phyloP scores from a whole-genome alignment of 768 basidiomycete genomes.

The Pilatotrama ljubarskyi region DNA sequence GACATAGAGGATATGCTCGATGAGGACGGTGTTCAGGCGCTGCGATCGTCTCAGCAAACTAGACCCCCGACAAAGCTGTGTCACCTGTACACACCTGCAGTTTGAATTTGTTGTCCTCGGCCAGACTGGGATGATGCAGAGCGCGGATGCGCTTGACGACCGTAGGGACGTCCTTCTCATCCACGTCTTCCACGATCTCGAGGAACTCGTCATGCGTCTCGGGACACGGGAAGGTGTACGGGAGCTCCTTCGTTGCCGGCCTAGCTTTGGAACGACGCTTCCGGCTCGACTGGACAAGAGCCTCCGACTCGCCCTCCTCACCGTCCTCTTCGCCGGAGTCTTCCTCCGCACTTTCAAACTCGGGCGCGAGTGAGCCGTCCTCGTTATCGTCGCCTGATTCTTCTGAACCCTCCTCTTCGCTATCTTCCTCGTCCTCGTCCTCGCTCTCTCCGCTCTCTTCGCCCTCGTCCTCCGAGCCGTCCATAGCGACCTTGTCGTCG shows the following conservation, averaged over 20 bases:
- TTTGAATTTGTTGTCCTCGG: constrained; percentile 87
- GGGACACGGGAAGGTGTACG: constrained; percentile 93
- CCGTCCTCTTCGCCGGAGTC: constrained; percentile 42
- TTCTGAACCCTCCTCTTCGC: constrained; percentile 32
- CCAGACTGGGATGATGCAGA: constrained; percentile 90
- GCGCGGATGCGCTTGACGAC: constrained; percentile 91
- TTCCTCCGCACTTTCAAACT: constrained; percentile 37
- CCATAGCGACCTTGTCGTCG: constrained; percentile 36
- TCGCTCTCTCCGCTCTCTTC: constrained; percentile 42
- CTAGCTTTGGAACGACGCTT: constrained; percentile 33
- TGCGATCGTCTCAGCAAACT: constrained; percentile 33
- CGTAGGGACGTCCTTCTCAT: constrained; percentile 70
- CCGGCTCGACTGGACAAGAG: constrained; percentile 39
- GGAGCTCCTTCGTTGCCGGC: constrained; percentile 57
- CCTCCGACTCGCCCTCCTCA: constrained; percentile 42
- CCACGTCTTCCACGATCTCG: constrained; percentile 70
- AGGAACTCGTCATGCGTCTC: constrained; percentile 80
- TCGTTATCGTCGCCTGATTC: constrained; percentile 37
- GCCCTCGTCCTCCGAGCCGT: constrained; percentile 43
- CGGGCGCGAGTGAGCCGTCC: constrained; percentile 38
- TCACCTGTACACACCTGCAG: constrained; percentile 65
- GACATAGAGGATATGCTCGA: constrained; percentile 86
- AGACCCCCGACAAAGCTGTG: background rate
- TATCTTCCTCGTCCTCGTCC: constrained; percentile 33
- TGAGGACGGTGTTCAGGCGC: constrained; percentile 72